phyloP scores from a whole-genome alignment of 306 rosid species.

The Castanopsis chinensis region DNA sequence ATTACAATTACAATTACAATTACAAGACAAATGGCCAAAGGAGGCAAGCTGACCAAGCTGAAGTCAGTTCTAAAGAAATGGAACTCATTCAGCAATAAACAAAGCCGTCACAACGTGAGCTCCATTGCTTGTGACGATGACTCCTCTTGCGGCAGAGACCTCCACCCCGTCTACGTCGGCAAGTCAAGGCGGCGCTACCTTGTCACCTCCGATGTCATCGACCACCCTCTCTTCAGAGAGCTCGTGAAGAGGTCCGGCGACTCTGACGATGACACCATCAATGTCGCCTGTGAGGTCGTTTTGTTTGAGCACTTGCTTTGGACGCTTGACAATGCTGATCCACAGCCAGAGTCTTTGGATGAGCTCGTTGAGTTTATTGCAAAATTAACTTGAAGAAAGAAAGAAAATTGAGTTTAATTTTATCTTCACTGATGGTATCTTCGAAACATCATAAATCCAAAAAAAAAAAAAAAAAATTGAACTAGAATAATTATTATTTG shows the following conservation, averaged over 20 bases:
- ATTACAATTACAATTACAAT: too few species aligned
- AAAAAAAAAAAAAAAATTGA: too few species aligned
- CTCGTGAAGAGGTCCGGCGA: slow-evolving; percentile 66
- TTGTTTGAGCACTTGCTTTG: slow-evolving; percentile 83
- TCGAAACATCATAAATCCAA: too few species aligned
- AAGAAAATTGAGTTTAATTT: too few species aligned
- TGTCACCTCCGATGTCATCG: slow-evolving; percentile 56
- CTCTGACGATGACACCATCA: slow-evolving; percentile 41
- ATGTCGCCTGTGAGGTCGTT: slow-evolving; percentile 81
- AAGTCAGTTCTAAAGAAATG: slow-evolving; percentile 79
- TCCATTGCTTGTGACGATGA: slow-evolving; percentile 48
- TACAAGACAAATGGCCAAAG: slow-evolving; percentile 57
- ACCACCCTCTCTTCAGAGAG: slow-evolving; percentile 73
- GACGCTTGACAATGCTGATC: slow-evolving; percentile 90
- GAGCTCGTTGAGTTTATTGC: slow-evolving; percentile 85
- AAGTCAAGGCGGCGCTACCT: slow-evolving; percentile 82
- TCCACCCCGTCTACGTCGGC: slow-evolving; percentile 68
- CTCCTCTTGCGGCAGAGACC: slow-evolving; percentile 41
- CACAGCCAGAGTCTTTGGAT: slow-evolving; percentile 75
- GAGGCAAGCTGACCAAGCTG: slow-evolving; percentile 67
- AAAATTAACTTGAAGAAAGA: too few species aligned
- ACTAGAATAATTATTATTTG: too few species aligned
- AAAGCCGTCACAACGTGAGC: slow-evolving; percentile 51
- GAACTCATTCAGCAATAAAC: slow-evolving; percentile 68
- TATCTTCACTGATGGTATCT: too few species aligned